Conservation (phyloP, 225 moss, liverwort and hornwort species). For the Polytrichum formosum region DNA sequence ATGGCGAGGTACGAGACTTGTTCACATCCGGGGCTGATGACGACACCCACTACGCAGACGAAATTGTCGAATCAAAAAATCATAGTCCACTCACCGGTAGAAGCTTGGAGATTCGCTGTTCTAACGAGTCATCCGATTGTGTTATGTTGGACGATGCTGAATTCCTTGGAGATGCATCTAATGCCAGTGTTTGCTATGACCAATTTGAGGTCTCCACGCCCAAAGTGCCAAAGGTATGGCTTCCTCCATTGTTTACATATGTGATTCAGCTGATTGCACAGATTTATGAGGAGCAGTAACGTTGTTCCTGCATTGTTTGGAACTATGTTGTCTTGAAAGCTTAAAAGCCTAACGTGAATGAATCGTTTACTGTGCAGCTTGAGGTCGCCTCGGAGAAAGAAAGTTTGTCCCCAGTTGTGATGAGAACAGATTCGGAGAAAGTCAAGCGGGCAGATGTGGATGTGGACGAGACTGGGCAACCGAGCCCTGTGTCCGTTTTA, state of each 20-base stretch:
- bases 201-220: constrained; percentile 15
- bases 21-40: constrained; percentile 28
- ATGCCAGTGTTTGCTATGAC: constrained; percentile 21
- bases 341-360: not conserved
- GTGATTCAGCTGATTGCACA: too few species aligned
- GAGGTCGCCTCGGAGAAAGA: constrained; percentile 2
- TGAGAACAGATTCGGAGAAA: constrained; percentile 23
- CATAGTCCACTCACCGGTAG: constrained; percentile 16
- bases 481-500: constrained; percentile 54
- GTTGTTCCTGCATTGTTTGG: too few species aligned
- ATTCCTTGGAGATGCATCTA: constrained; percentile 28
- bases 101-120: constrained; percentile 33
- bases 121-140: constrained; percentile 33
- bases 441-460: constrained; percentile 16
- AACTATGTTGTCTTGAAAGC: too few species aligned
- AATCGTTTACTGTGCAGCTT: not conserved
- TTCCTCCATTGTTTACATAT: not conserved
- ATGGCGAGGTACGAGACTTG: constrained; percentile 10
- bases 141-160: constrained; percentile 23
- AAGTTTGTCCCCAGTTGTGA: constrained; percentile 13
- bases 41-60: constrained; percentile 33
- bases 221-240: constrained; percentile 22
- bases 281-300: too few species aligned
- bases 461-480: constrained; percentile 45
- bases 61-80: constrained; percentile 17